Evolutionary conservation across 2,329 filamentous ascomycete genomes (phyloP), one percentile per base, ranked within the genome.

Genomic region (Claviceps pusilla): DNA sequence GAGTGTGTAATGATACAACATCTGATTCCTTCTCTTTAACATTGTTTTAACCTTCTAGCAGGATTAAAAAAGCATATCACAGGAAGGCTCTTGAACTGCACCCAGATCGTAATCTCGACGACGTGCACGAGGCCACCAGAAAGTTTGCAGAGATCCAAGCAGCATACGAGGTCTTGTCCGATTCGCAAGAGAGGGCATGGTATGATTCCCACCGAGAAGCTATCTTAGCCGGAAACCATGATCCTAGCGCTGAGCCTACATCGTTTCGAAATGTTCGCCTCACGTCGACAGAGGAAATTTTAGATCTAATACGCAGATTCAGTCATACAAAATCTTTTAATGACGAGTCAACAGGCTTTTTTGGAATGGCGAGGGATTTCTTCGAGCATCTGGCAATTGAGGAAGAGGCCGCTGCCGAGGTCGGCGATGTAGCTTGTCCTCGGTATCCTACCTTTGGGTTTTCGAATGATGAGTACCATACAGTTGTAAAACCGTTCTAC

Each of bases 131-230:
- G 58, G 84, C 91, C 2, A 98, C 93, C 1, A 79, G 76, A 60
- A 82, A 84, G 52, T 98, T 98, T 66, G 89, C 93, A 51, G 89
- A 96, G 65, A 78, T 97, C 33, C 91, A 96, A 68, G 79, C 89
- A 41, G 93, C 93, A 49, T 95, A 98, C 67, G 89, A 97, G 68
- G 82, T 98, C n/a, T 79, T 98, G 1, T 95, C 90, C 1, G 93
- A 98, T 67, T 83, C 89, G 11, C 91, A 98, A 66, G 93, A 98
- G 68, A 82, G 93, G 61, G 86, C 90, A 37, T 98, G 93, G 93
- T 98, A 98, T 71, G 91, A 98, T 70, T 89, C 89, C 3, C 93
- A 98, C 66, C 84, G 89, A 57, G 84, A 89, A 61, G 83, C 86
- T 51, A 94, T 97, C 57, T 72, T 97, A 58, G 78, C 79, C 35